Conservation (phyloP, 306 rosid genomes). For the Sechiopsis laciniata region DNA sequence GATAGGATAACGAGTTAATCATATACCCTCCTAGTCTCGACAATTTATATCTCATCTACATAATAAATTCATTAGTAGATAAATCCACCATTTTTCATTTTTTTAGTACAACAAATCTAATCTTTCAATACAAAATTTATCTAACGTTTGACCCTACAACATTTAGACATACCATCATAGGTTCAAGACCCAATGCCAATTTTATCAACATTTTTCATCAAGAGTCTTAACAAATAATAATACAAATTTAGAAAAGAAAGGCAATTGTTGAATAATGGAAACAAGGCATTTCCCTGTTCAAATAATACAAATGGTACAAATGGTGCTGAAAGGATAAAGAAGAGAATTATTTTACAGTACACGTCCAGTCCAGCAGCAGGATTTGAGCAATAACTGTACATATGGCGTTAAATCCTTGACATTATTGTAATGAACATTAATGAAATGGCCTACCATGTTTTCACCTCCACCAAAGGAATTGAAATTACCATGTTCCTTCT, state of each 20-base stretch:
- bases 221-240: background rate
- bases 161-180: too few species aligned
- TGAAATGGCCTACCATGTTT: background rate
- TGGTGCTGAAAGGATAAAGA: background rate
- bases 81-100: too few species aligned
- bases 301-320: background rate
- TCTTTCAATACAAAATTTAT: too few species aligned
- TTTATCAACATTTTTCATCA: too few species aligned
- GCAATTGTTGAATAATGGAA: background rate
- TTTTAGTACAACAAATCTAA: too few species aligned
- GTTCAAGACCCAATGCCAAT: too few species aligned
- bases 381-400: slow-evolving; percentile 4
- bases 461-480: background rate
- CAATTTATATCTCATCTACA: too few species aligned
- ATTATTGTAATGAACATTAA: background rate
- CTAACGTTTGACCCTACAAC: too few species aligned
- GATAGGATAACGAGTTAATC: too few species aligned
- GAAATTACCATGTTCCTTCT: slow-evolving; percentile 72
- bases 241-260: background rate
- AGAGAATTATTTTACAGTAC: background rate
- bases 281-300: background rate
- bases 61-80: too few species aligned
- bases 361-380: background rate
- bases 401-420: background rate
- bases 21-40: too few species aligned